Base-by-base conservation (phyloP, 73 alveolate genomes). In the Halteria grandinella region DNA sequence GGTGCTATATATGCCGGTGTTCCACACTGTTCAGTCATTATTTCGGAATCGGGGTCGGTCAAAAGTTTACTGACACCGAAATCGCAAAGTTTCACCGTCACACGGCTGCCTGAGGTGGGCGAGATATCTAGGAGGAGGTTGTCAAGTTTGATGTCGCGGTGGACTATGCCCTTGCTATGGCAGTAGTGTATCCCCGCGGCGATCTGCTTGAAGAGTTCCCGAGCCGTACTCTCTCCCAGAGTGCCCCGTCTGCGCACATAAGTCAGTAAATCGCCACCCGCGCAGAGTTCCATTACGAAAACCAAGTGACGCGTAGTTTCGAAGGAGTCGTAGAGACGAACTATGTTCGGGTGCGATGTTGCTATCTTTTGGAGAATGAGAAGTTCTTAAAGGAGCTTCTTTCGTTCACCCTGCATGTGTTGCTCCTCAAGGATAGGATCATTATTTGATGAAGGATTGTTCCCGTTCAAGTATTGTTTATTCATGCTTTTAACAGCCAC, bases 61-160 rank as follows among this genome's bases (percentile, higher is more conserved):
- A n/a, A n/a, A 12, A 23, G 27, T 58, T 75, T 75, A 6, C 79
- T 57, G 23, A 75, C 87, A 52, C 87, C 87, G 45, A 75, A 75
- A 25, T 75, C 87, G 12, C 72, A 66, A 27, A 75, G 37, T 27
- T 75, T 75, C 4, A 75, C 72, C 8, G 28, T 54, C 7, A 77
- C 87, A 29, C 44, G 37, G 18, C 44, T 34, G 39, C n/a, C n/a
- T n/a, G n/a, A n/a, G n/a, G n/a, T n/a, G n/a, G n/a, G n/a, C n/a
- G n/a, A n/a, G n/a, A n/a, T n/a, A n/a, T 51, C 71, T 14, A 95
- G 90, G 62, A 97, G 85, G 32, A 97, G 89, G 78, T 97, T 97
- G 64, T 97, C 99, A 39, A 96, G 93, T 79, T 97, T 97, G 14
- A 97, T 83, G 86, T 97, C 99, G 83, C 99, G 77, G 63, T 96